A percentile compares a stretch with the other conserved stretches of the same genome.
These are phyloP conservation scores for Lentinus tigrinus DNA, from an alignment of 768 basidiomycete genomes.

Conservation along the genomic window DNA sequence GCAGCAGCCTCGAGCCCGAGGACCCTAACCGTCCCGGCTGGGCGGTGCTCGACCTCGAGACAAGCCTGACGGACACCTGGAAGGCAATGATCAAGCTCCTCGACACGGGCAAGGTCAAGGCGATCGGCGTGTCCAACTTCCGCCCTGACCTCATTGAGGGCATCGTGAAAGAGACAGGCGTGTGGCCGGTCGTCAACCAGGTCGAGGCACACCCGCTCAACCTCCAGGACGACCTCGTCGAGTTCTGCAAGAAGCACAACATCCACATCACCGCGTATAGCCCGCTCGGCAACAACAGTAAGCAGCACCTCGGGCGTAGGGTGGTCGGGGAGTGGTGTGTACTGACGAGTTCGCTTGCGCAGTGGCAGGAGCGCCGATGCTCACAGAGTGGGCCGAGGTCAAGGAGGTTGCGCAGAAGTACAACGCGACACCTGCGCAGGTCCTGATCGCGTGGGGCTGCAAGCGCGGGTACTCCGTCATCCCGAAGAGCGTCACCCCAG, in stretches of 20 bases:
- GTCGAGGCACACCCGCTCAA: constrained; percentile 81
- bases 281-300: constrained; percentile 83
- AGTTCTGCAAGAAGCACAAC: constrained; percentile 64
- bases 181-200: constrained; percentile 78
- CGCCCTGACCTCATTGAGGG: constrained; percentile 61
- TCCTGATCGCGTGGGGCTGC: constrained; percentile 79
- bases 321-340: background rate
- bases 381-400: constrained; percentile 67
- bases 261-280: constrained; percentile 71
- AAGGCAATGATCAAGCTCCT: constrained; percentile 72
- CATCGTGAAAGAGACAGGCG: constrained; percentile 67
- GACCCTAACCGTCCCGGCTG: constrained; percentile 46
- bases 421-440: constrained; percentile 71
- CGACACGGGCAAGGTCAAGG: constrained; percentile 67
- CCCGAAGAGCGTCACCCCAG: constrained; percentile 76
- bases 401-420: constrained; percentile 61
- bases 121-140: constrained; percentile 85
- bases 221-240: constrained; percentile 70
- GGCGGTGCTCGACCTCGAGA: constrained; percentile 53
- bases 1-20: constrained; percentile 49
- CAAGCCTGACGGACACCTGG: constrained; percentile 78
- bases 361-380: constrained; percentile 61
- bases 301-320: constrained; percentile 21
- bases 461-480: constrained; percentile 79
- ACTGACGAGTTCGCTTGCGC: constrained; percentile 1